Evolutionary conservation across 1,284 basidiomycete species (phyloP).

Genomic region (Fomitopsis schrenkii): DNA sequence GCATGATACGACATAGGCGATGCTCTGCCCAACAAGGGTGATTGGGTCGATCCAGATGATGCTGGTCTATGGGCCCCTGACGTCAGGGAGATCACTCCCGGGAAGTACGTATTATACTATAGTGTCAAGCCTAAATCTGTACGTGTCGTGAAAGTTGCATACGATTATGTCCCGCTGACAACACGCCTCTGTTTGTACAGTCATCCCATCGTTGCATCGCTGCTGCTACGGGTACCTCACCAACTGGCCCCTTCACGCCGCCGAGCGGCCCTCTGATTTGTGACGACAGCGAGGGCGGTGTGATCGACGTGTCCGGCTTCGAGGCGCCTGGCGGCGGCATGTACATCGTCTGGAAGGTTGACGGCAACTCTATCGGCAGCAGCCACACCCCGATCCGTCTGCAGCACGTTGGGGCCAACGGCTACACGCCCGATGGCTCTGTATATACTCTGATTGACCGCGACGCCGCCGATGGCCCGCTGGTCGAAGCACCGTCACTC

Average conservation of each 20-base stretch:
- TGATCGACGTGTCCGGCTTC: constrained; percentile 21
- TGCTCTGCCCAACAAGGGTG: neutral
- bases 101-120: constrained; percentile 6
- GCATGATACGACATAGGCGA: neutral
- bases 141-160: neutral
- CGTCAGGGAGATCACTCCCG: constrained; percentile 1
- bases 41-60: neutral
- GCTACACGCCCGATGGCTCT: constrained; percentile 10
- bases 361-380: constrained; percentile 16
- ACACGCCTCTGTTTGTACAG: constrained; percentile 6
- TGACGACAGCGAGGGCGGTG: constrained; percentile 16
- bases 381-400: neutral
- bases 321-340: constrained; percentile 13
- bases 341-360: constrained; percentile 21
- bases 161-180: neutral
- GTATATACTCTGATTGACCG: constrained; percentile 16
- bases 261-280: constrained; percentile 15
- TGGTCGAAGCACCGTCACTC: constrained; percentile 18
- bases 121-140: neutral
- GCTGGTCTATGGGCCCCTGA: constrained; percentile 3
- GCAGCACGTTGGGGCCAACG: constrained; percentile 18
- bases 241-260: constrained; percentile 18
- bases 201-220: constrained; percentile 18
- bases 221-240: constrained; percentile 14
- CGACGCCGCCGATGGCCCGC: constrained; percentile 14